phyloP scores from a whole-genome alignment of 805 yeast genomes.

The Yarrowia sp. region DNA sequence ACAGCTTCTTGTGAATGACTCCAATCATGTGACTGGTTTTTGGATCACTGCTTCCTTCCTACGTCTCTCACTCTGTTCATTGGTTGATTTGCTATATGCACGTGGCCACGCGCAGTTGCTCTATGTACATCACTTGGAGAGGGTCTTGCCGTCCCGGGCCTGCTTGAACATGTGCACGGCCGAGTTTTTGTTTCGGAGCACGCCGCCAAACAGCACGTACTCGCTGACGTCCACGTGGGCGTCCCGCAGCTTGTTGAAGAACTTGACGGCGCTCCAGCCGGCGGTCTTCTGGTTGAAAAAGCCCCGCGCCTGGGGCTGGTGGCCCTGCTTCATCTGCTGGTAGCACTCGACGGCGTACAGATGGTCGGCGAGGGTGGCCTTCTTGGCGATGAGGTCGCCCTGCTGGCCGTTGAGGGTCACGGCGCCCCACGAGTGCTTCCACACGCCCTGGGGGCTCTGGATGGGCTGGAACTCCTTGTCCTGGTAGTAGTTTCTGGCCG shows the following conservation, averaged over 20 bases:
- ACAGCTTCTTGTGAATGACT: too few relatives aligned
- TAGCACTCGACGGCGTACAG: constrained; percentile 28
- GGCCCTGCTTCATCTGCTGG: constrained; percentile 37
- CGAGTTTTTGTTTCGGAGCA: constrained; percentile 13
- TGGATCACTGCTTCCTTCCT: too few relatives aligned
- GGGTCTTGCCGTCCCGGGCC: not conserved
- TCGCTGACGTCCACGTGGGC: constrained; percentile 27
- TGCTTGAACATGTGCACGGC: constrained; percentile 22
- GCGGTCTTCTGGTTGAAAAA: constrained; percentile 19
- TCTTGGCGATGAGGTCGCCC: constrained; percentile 26
- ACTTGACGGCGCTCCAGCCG: constrained; percentile 26
- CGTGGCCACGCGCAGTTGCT: too few relatives aligned
- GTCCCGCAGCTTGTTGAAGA: constrained; percentile 16
- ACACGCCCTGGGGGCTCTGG: constrained; percentile 8
- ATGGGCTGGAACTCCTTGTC: constrained; percentile 34
- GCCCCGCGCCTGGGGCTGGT: constrained; percentile 25
- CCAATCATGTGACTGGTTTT: too few relatives aligned
- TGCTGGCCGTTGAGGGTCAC: not conserved
- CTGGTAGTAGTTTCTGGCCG: constrained; percentile 17
- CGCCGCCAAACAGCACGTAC: constrained; percentile 27
- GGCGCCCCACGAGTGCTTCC: constrained; percentile 37
- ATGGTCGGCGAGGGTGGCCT: constrained; percentile 34
- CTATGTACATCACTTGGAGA: constrained; percentile 26
- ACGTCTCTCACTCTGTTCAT: too few relatives aligned
- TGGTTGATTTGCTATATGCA: too few relatives aligned